Percentiles rank a stretch among this genome's conserved stretches.
These are phyloP conservation scores for Veloporphyrellus conicus DNA, from an alignment of 1,284 basidiomycete genomes.

Conservation along the genomic window DNA sequence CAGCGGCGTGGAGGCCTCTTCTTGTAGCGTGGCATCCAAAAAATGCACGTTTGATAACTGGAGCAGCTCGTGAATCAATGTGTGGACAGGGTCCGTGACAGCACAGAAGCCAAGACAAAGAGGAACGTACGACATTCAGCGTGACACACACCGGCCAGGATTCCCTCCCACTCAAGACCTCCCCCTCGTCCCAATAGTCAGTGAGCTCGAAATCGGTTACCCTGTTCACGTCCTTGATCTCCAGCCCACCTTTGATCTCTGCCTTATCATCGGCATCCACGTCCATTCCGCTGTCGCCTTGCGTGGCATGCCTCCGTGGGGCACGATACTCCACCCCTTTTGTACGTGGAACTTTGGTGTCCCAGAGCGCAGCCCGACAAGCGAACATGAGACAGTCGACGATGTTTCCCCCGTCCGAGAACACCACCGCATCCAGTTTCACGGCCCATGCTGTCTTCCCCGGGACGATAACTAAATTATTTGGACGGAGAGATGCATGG, in stretches of 20 bases:
- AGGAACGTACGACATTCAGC: constrained; percentile 59
- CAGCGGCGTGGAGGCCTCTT: constrained; percentile 59
- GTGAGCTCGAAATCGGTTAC: constrained; percentile 74
- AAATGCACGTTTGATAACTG: constrained; percentile 58
- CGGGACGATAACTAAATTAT: constrained; percentile 59
- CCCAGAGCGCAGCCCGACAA: constrained; percentile 70
- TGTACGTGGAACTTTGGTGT: constrained; percentile 74
- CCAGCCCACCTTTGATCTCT: constrained; percentile 38
- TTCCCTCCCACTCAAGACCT: constrained; percentile 53
- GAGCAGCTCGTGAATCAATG: background rate
- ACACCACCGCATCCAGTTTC: constrained; percentile 63
- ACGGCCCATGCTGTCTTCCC: constrained; percentile 66
- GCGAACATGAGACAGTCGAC: constrained; percentile 75
- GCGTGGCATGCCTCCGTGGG: constrained; percentile 30
- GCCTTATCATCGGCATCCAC: constrained; percentile 40
- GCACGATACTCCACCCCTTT: constrained; percentile 56
- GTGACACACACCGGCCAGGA: constrained; percentile 73
- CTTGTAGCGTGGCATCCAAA: constrained; percentile 62
- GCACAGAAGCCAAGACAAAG: background rate
- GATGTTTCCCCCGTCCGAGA: constrained; percentile 68
- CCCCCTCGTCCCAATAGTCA: constrained; percentile 82
- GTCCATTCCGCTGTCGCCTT: constrained; percentile 44
- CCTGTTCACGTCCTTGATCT: constrained; percentile 44
- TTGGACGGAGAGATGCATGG: constrained; percentile 58
- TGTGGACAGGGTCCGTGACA: background rate